Percentiles rank a stretch among this genome's conserved stretches.
These are phyloP conservation scores for Chaetomiaceae sp. DNA, from an alignment of 2,329 filamentous ascomycete species.

Conservation along the genomic window DNA sequence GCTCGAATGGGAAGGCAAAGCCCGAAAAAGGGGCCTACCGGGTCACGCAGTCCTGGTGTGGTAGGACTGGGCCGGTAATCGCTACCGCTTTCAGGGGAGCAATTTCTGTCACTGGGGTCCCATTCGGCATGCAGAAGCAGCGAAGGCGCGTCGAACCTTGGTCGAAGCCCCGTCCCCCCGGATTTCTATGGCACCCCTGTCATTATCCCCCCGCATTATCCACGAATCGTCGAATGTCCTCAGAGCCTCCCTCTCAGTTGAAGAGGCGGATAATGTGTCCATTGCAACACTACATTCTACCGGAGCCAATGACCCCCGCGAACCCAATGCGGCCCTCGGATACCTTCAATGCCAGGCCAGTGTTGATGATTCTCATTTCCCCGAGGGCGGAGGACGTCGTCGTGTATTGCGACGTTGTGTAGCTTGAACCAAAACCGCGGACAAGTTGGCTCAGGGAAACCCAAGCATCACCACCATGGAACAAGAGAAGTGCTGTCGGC, in stretches of 20 bases:
- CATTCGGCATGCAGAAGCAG: conserved; percentile 7
- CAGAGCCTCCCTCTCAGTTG: conserved; percentile 1
- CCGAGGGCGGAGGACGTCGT: neutral
- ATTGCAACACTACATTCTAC: conserved; percentile 5
- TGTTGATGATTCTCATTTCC: neutral
- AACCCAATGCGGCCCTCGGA: neutral
- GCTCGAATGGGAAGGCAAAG: conserved; percentile 10
- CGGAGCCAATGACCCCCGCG: neutral
- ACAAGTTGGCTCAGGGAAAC: neutral
- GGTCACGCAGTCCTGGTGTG: neutral
- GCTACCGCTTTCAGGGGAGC: neutral
- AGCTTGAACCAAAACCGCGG: neutral
- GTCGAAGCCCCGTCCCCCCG: conserved; percentile 8
- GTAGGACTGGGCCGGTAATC: conserved; percentile 1
- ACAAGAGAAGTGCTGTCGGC: neutral
- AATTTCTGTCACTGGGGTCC: neutral
- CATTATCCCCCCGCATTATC: conserved; percentile 1
- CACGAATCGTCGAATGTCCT: no score
- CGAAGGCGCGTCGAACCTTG: conserved; percentile 9
- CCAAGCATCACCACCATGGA: neutral
- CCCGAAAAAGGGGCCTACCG: neutral
- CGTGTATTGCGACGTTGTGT: neutral
- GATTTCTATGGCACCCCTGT: neutral
- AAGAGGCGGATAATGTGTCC: conserved; percentile 1
- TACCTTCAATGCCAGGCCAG: neutral